phyloP scores from a whole-genome alignment of 2,329 filamentous ascomycete species.

The Exophiala sp. region DNA sequence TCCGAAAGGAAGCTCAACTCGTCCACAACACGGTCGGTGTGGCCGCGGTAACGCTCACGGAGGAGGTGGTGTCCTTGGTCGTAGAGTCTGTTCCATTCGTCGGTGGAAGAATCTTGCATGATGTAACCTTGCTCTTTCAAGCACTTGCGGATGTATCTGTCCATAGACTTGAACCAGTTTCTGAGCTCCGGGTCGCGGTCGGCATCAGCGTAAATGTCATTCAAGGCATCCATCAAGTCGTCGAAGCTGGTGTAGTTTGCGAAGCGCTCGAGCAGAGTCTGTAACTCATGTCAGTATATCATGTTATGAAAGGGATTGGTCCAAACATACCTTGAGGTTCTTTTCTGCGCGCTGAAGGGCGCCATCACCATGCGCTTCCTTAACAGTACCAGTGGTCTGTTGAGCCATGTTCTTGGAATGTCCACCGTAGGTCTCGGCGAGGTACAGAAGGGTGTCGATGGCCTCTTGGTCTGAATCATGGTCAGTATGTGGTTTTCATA shows the following conservation, averaged over 20 bases:
- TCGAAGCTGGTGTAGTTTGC: conserved; percentile 90
- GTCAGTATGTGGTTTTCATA: conserved; percentile 30
- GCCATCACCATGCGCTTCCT: conserved; percentile 65
- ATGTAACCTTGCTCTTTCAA: conserved; percentile 89
- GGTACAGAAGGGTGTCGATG: conserved; percentile 77
- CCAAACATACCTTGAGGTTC: conserved; percentile 66
- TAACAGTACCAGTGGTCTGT: conserved; percentile 64
- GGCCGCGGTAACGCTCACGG: conserved; percentile 78
- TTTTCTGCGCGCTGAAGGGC: conserved; percentile 68
- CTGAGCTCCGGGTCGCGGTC: conserved; percentile 82
- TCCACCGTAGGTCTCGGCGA: conserved; percentile 80
- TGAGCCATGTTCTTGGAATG: conserved; percentile 66
- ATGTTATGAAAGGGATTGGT: conserved; percentile 30
- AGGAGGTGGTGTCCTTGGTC: conserved; percentile 83
- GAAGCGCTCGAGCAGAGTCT: conserved; percentile 88
- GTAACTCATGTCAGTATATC: conserved; percentile 50
- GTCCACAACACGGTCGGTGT: conserved; percentile 82
- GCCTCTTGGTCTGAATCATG: conserved; percentile 66
- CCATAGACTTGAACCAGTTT: conserved; percentile 78
- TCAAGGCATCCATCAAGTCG: conserved; percentile 79
- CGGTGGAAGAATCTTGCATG: conserved; percentile 72
- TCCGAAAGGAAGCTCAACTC: conserved; percentile 85
- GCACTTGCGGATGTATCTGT: conserved; percentile 75
- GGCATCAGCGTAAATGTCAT: conserved; percentile 80
- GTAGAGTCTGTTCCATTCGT: conserved; percentile 80